Evolutionary conservation across 1,284 basidiomycete species (phyloP), one percentile per base, ranked within the genome.

Genomic region (Porogramme epimiltina): DNA sequence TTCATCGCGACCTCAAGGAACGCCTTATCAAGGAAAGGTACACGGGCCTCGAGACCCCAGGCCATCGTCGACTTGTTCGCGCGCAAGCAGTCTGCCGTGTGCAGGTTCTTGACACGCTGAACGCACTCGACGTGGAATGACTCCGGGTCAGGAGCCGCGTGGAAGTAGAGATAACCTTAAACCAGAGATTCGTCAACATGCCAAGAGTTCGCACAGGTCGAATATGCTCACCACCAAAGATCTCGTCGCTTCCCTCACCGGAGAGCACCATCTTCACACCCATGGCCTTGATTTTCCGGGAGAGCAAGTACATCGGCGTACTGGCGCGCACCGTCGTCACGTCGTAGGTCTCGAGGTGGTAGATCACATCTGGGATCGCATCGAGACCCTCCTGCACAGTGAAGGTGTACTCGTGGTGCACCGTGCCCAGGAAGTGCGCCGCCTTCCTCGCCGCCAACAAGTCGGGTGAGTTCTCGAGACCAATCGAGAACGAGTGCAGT

Each of bases 61-160:
- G 97, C 97, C 97, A 99, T 99, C 8, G 97, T 99, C 42, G 93
- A 95, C 91, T 99, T 99, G 86, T 99, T 99, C 56, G 97, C 97
- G 55, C 97, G 87, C 56, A 99, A 81, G 73, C 97, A 99, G 71
- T 99, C 97, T 36, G 97, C 81, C 2, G 96, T 98, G 74, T 99
- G 96, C 48, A 99, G 78, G 80, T 98, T 96, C 78, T 99, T 99
- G 64, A 98, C 95, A 38, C 97, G 88, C 66, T 89, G 87, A 47
- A 98, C 91, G 63, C 86, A 89, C 74, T 99, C 97, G 70, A 97
- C 92, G 77, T 99, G 94, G 82, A 99, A 98, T 19, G 94, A 88
- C 60, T 76, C 77, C 48, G 85, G 75, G 66, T 95, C 87, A 15
- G 97, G 97, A 0, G 97, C 97, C 39, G 96, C 96, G 72, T 99